Evolutionary conservation across 768 basidiomycete species (phyloP).

Genomic region (Candolleomyces eurysporus): DNA sequence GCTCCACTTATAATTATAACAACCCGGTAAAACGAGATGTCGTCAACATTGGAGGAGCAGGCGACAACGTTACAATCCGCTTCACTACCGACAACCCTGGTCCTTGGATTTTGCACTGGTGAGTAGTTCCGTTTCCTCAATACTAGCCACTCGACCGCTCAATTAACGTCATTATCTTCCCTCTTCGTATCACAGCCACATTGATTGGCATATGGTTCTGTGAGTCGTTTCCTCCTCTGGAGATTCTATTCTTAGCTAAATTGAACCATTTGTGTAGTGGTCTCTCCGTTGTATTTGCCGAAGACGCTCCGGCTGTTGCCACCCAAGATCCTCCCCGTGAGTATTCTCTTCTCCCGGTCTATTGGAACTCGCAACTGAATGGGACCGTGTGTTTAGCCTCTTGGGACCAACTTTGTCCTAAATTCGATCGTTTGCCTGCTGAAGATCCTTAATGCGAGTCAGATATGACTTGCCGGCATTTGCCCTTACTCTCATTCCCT

Average conservation of each 20-base stretch:
- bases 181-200: constrained; percentile 23
- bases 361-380: not conserved
- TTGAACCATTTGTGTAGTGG: constrained; percentile 4
- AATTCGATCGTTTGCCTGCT: constrained; percentile 1
- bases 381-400: not conserved
- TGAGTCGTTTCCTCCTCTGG: constrained; percentile 11
- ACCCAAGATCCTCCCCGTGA: not conserved
- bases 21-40: constrained; percentile 59
- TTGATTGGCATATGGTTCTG: constrained; percentile 35
- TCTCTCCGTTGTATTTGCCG: constrained; percentile 16
- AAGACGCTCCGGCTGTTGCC: constrained; percentile 9
- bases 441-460: not conserved
- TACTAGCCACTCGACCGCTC: not conserved
- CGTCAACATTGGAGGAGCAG: constrained; percentile 36
- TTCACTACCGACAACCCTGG: constrained; percentile 69
- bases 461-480: no score
- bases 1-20: constrained; percentile 31
- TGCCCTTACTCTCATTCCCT: no score
- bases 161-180: not conserved
- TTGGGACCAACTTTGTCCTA: constrained; percentile 5
- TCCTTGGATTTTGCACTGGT: constrained; percentile 53
- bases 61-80: constrained; percentile 52
- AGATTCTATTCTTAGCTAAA: not conserved
- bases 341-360: not conserved
- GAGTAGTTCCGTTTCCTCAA: not conserved